These are phyloP conservation scores for Penicillium psychrofluorescens DNA, from an alignment of 495 filamentous ascomycete species.

Conservation along the genomic window DNA sequence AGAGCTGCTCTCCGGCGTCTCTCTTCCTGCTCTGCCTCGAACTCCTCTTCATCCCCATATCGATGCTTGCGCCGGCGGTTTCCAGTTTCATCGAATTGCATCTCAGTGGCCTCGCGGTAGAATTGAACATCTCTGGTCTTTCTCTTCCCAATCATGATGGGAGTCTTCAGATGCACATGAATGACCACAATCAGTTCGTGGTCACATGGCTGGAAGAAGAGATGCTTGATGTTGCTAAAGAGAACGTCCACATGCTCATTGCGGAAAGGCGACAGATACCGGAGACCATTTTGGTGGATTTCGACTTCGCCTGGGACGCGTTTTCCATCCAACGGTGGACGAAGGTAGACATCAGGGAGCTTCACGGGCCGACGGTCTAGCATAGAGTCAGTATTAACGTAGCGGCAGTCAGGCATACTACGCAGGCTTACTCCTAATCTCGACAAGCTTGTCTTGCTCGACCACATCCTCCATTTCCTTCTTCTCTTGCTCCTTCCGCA, in stretches of 20 bases:
- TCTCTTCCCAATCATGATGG: conserved; percentile 97
- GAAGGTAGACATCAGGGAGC: conserved; percentile 86
- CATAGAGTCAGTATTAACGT: conserved; percentile 1
- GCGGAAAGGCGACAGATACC: conserved; percentile 83
- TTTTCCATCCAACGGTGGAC: conserved; percentile 91
- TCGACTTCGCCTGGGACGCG: conserved; percentile 91
- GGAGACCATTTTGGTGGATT: conserved; percentile 97
- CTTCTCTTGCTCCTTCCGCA: conserved; percentile 92
- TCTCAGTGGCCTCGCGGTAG: conserved; percentile 95
- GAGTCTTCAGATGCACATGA: conserved; percentile 94
- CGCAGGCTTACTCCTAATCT: conserved; percentile 66
- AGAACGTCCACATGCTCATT: conserved; percentile 85
- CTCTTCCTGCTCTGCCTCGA: conserved; percentile 97
- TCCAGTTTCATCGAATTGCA: conserved; percentile 97
- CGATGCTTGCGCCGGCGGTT: conserved; percentile 95
- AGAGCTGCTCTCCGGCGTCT: conserved; percentile 81
- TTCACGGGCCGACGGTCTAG: conserved; percentile 78
- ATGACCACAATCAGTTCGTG: conserved; percentile 97
- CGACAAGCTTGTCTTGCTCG: conserved; percentile 93
- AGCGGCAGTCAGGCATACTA: background rate
- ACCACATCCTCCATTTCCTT: conserved; percentile 99
- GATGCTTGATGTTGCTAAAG: conserved; percentile 96
- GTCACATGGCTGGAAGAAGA: conserved; percentile 96
- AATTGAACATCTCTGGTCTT: conserved; percentile 99
- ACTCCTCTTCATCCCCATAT: conserved; percentile 99